Percentiles rank a stretch among this genome's conserved stretches.
Evolutionary conservation across 495 filamentous ascomycete species (phyloP).

Genomic region (Penicillium pancosmium): DNA sequence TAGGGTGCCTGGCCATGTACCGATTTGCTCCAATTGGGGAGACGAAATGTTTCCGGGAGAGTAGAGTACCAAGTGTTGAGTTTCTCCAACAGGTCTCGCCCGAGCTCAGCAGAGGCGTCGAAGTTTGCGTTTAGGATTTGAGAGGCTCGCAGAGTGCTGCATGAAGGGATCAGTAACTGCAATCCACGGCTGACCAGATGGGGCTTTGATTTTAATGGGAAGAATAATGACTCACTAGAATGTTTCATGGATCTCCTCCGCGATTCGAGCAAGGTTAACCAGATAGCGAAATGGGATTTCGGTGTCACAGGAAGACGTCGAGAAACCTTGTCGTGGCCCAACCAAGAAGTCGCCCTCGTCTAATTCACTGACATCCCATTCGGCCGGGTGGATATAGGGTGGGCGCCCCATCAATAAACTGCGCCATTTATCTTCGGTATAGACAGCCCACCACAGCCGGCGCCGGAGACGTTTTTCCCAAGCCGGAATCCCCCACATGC

Average conservation of each 20-base stretch:
- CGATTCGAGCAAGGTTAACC: constrained; percentile 32
- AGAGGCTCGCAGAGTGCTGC: constrained; percentile 36
- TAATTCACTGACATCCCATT: constrained; percentile 79
- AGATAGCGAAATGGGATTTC: constrained; percentile 33
- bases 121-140: constrained; percentile 36
- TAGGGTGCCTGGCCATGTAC: constrained; percentile 33
- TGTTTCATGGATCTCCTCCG: constrained; percentile 35
- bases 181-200: neutral
- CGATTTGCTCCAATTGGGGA: constrained; percentile 38
- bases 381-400: constrained; percentile 73
- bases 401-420: constrained; percentile 84
- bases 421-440: constrained; percentile 93
- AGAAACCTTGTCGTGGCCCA: constrained; percentile 27
- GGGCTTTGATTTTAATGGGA: neutral
- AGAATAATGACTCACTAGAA: constrained; percentile 31
- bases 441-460: constrained; percentile 86
- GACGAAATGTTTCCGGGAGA: constrained; percentile 31
- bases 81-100: constrained; percentile 28
- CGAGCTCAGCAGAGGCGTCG: constrained; percentile 30
- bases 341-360: constrained; percentile 65
- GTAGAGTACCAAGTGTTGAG: constrained; percentile 37
- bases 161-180: neutral
- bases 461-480: constrained; percentile 87
- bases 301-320: constrained; percentile 24
- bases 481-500: constrained; percentile 81